Base-by-base conservation (phyloP, 768 basidiomycete species). In the Lentinus brumalis region DNA sequence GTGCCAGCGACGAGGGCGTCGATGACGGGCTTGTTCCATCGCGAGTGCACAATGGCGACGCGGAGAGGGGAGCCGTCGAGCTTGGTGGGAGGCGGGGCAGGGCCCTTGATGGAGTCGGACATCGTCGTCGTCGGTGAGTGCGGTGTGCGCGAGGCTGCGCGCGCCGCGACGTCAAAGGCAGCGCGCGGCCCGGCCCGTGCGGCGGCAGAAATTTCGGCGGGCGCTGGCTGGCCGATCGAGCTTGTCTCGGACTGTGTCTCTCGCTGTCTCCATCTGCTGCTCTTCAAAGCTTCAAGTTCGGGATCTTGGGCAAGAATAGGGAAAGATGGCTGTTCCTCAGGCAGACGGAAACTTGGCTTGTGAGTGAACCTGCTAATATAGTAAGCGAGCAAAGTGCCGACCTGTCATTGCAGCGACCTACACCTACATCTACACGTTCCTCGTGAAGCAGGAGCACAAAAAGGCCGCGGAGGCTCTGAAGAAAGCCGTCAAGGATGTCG, bases 21-120 rank as follows among this genome's bases (percentile, higher is more conserved):
- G 69, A 98, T 91, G 70, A 99, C 87, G 18, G 78, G 70, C 66
- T 86, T 87, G 79, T 99, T 99, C 97, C 97, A 99, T 77, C 95
- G 81, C 16, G 94, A 94, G 73, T 98, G 96, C 7, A 98, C 91
- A 71, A 98, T 96, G 69, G 92, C 92, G 54, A 97, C 77, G 59
- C 96, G 88, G 55, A 96, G 82, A 30, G 79, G 62, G 2, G 92
- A 88, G 53, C 96, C 96, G 69, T 98, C 92, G 79, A 85, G 83
- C 39, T 82, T 75, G 42, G 76, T 79, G 53, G 84, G 73, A 40
- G 89, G 82, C 50, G 83, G 79, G 15, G 82, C 77, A 53, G 87
- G 82, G 42, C 92, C 91, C 79, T 96, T 96, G 83, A 96, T 87
- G 66, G 87, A 67, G 50, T 63, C 62, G 51, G 52, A 53, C 66